These are phyloP conservation scores for Ogataea salicorniae DNA, from an alignment of 805 yeast species.

Conservation along the genomic window DNA sequence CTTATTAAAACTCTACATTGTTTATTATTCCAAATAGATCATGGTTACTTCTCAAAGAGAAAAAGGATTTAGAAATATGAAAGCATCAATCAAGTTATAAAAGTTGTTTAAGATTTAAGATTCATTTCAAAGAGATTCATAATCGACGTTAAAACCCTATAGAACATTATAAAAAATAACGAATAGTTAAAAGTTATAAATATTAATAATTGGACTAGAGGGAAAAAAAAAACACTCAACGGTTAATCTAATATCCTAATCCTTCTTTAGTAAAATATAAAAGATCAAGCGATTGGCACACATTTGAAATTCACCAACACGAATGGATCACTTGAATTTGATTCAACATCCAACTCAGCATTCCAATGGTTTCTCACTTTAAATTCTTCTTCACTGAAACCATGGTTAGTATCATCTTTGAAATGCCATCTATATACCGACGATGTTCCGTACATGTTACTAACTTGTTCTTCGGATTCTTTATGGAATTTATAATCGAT, in stretches of 20 bases:
- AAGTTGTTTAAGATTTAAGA: no score
- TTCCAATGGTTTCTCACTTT: constrained; percentile 53
- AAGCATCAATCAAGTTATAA: no score
- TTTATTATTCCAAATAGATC: no score
- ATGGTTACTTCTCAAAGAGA: no score
- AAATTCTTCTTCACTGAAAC: constrained; percentile 43
- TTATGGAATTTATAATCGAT: constrained; percentile 36
- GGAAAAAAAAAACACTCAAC: not conserved
- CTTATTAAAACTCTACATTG: no score
- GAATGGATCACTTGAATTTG: constrained; percentile 62
- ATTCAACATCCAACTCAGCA: constrained; percentile 56
- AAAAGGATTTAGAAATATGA: no score
- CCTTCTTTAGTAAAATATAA: not conserved
- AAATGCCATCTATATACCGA: constrained; percentile 58
- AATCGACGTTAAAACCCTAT: no score
- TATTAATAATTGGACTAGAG: no score
- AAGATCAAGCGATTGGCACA: constrained; percentile 2
- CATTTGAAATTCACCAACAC: constrained; percentile 58
- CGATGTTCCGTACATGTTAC: constrained; percentile 37
- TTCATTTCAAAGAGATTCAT: no score
- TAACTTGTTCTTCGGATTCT: constrained; percentile 42
- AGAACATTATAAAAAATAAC: no score
- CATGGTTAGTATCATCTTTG: constrained; percentile 53
- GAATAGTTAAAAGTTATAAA: no score
- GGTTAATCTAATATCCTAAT: not conserved